Evolutionary conservation across 768 basidiomycete genomes (phyloP).

Genomic region (Xanthoconium stramineum): DNA sequence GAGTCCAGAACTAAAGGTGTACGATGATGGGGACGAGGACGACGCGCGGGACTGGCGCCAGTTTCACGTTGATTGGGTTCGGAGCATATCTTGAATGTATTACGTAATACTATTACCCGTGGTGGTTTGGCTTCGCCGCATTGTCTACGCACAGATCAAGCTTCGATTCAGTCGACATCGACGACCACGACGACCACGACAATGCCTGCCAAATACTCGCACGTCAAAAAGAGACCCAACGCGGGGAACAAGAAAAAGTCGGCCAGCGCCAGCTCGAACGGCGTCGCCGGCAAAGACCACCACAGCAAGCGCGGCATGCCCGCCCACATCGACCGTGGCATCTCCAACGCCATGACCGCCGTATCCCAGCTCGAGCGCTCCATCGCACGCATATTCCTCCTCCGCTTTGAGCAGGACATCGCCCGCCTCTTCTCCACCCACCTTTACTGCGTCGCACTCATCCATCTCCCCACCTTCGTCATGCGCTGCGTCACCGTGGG

Average conservation of each 20-base stretch:
- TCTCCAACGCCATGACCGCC: slow-evolving; percentile 57
- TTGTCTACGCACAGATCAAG: slow-evolving; percentile 19
- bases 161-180: background rate
- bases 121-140: background rate
- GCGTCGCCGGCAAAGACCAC: slow-evolving; percentile 29
- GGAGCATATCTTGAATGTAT: slow-evolving; percentile 9
- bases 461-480: slow-evolving; percentile 65
- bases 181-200: slow-evolving; percentile 22
- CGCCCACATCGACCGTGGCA: slow-evolving; percentile 50
- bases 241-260: slow-evolving; percentile 47
- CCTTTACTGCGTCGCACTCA: slow-evolving; percentile 59
- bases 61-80: slow-evolving; percentile 48
- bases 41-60: slow-evolving; percentile 45
- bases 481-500: slow-evolving; percentile 60
- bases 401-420: slow-evolving; percentile 74
- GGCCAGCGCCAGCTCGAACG: slow-evolving; percentile 24
- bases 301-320: slow-evolving; percentile 37
- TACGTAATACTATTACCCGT: slow-evolving; percentile 14
- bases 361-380: slow-evolving; percentile 65
- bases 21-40: slow-evolving; percentile 31
- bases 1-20: slow-evolving; percentile 27
- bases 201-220: slow-evolving; percentile 74
- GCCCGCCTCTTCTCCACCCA: slow-evolving; percentile 71
- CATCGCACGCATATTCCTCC: slow-evolving; percentile 62
- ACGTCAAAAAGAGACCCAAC: slow-evolving; percentile 63